These are phyloP conservation scores for Ogataea zsoltii DNA, from an alignment of 805 yeast species.

Conservation along the genomic window DNA sequence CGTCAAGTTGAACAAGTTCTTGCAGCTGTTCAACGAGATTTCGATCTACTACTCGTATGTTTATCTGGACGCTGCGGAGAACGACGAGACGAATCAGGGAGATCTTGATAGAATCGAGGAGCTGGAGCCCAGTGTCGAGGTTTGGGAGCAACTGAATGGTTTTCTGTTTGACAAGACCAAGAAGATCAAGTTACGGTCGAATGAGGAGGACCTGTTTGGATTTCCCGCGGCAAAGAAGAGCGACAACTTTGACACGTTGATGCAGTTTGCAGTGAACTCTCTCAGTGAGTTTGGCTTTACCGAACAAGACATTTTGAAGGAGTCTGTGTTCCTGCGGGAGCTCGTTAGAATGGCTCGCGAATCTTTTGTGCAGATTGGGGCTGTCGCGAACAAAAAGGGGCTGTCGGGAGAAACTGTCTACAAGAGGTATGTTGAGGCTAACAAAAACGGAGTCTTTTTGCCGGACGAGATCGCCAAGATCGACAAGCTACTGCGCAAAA, in stretches of 20 bases:
- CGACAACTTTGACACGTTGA: slow-evolving; percentile 31
- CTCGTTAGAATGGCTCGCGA: slow-evolving; percentile 27
- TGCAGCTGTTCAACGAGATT: slow-evolving; percentile 43
- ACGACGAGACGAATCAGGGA: slow-evolving; percentile 25
- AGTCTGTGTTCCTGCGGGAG: slow-evolving; percentile 24
- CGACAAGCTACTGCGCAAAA: slow-evolving; percentile 19
- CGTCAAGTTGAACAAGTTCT: slow-evolving; percentile 44
- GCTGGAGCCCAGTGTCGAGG: slow-evolving; percentile 43
- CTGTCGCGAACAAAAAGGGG: slow-evolving; percentile 3
- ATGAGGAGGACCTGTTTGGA: slow-evolving; percentile 20
- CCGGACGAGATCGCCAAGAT: slow-evolving; percentile 16
- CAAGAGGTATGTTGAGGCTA: slow-evolving; percentile 8
- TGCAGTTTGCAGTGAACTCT: slow-evolving; percentile 18
- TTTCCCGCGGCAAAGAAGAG: slow-evolving; percentile 13
- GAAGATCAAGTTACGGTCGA: slow-evolving; percentile 24
- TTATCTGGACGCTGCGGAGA: slow-evolving; percentile 34
- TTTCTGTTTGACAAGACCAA: slow-evolving; percentile 30
- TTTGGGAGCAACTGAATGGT: slow-evolving; percentile 40
- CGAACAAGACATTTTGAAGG: slow-evolving; percentile 21
- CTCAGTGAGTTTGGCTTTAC: slow-evolving; percentile 24
- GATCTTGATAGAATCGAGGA: slow-evolving; percentile 31
- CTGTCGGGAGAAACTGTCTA: slow-evolving; percentile 6
- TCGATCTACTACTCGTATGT: slow-evolving; percentile 42
- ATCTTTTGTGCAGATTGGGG: slow-evolving; percentile 19
- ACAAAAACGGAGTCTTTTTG: slow-evolving; percentile 8